A percentile compares a stretch with the other conserved stretches of the same genome.
Conservation (phyloP, 345 rosid genomes). For the Laguncularia racemosa region DNA sequence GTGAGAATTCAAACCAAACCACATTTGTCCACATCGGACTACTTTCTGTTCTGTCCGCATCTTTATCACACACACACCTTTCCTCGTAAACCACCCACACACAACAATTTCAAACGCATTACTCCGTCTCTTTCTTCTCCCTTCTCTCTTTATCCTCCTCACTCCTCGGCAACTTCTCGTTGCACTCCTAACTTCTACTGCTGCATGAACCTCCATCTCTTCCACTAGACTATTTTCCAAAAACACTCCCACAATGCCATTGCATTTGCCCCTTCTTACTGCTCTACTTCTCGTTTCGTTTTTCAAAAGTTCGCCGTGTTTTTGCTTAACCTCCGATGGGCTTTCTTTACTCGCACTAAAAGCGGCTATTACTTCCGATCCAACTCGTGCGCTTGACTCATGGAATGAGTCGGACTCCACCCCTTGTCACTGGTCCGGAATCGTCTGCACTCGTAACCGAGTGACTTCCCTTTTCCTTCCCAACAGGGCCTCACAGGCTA, state of each 20-base stretch:
- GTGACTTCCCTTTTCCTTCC: constrained; percentile 64
- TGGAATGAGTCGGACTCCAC: constrained; percentile 73
- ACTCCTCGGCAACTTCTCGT: constrained; percentile 53
- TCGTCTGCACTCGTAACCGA: constrained; percentile 47
- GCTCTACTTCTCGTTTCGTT: constrained; percentile 10
- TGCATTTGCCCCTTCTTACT: not conserved
- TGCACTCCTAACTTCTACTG: too few relatives aligned
- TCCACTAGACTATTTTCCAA: not conserved
- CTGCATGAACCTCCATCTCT: not conserved
- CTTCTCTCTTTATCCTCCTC: constrained; percentile 13
- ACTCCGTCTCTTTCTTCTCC: not conserved
- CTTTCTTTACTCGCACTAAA: constrained; percentile 85
- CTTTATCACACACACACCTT: constrained; percentile 1
- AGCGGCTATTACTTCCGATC: constrained; percentile 61
- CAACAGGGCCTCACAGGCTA: constrained; percentile 52
- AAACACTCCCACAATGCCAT: not conserved
- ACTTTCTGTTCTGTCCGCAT: too few relatives aligned
- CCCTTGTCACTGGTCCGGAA: constrained; percentile 81
- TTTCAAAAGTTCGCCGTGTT: constrained; percentile 17
- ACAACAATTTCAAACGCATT: not conserved
- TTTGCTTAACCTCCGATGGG: constrained; percentile 63
- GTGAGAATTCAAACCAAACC: constrained; percentile 10
- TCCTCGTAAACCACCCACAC: not conserved
- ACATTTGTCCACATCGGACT: too few relatives aligned
- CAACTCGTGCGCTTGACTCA: constrained; percentile 39